These are phyloP conservation scores for Lachnellula cervina DNA, from an alignment of 2,329 filamentous ascomycete genomes.

Conservation along the genomic window DNA sequence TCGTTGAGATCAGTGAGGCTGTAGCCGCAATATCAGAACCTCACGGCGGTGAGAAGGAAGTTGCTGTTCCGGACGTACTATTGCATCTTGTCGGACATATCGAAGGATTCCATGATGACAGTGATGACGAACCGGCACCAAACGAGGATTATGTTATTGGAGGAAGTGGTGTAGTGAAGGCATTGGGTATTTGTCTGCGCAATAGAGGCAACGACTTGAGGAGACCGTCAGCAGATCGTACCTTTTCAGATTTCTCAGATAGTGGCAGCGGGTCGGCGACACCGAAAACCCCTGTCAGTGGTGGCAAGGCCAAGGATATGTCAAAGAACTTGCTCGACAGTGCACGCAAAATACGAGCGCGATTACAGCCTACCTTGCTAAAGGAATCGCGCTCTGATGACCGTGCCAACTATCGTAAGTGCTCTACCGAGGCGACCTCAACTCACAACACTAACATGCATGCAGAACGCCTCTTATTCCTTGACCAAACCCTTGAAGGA, in stretches of 20 bases:
- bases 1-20: constrained; percentile 53
- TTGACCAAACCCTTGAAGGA: constrained; percentile 80
- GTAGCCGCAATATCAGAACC: constrained; percentile 32
- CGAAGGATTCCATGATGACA: constrained; percentile 43
- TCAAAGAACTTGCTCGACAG: constrained; percentile 83
- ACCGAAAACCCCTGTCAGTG: constrained; percentile 37
- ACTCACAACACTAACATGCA: constrained; percentile 8
- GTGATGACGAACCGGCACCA: constrained; percentile 58
- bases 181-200: constrained; percentile 81
- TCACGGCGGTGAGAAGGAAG: constrained; percentile 43
- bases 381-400: constrained; percentile 68
- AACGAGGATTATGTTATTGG: constrained; percentile 96
- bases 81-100: constrained; percentile 77
- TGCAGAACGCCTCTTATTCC: constrained; percentile 70
- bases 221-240: constrained; percentile 29
- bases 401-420: constrained; percentile 72
- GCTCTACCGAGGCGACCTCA: background rate
- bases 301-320: constrained; percentile 79
- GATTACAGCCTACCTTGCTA: constrained; percentile 77
- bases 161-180: constrained; percentile 91
- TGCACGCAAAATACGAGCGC: constrained; percentile 79
- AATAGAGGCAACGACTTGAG: constrained; percentile 67
- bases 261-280: constrained; percentile 42
- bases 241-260: constrained; percentile 19
- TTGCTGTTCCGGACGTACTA: constrained; percentile 75